Base-by-base conservation (phyloP, 306 rosid genomes). In the Quercus ilex region DNA sequence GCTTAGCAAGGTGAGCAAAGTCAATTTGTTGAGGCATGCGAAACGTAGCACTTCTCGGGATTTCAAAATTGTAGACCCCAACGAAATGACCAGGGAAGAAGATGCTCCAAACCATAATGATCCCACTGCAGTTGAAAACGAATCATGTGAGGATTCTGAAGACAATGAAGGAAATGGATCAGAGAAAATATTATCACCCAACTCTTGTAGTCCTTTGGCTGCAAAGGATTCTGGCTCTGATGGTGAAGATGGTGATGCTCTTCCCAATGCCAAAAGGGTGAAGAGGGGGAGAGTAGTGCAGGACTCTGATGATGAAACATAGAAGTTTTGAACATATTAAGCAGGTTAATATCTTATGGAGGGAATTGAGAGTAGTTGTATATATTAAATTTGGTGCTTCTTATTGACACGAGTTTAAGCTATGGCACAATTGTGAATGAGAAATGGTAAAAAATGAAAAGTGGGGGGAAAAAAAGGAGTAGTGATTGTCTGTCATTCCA, bases 11-110 rank as follows among this genome's bases (percentile, higher is more conserved):
- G 82, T 65, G 62, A 72, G 84, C 81, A 85, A 82, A 79, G 81
- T 85, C 67, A 85, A 82, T 63, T 43, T 82, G 55, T 14, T 85
- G 77, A 82, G 83, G 71, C 77, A 82, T 20, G 86, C 89, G 17
- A 85, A 85, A 81, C 82, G 89, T 8, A 85, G 89, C 62, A 82
- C 86, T 51, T 71, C 89, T 5, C 82, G 86, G 6, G 89, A 85
- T 46, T 85, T 85, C 69, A 79, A 55, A 77, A 85, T 82, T 9
- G 23, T 77, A 28, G 80, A 78, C 30, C 58, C 65, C 1, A 26
- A 53, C 46, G 46, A 19, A 59, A 78, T 18, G 51, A 23, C 1
- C 53, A 18, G 56, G 38, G 83, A 85, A 78, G 82, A 80, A 55
- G 77, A 74, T 25, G 70, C 21, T 62, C 63, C 83, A 59, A 70